Evolutionary conservation across 2,329 filamentous ascomycete species (phyloP).

Genomic region (Furcasterigmium furcatum): DNA sequence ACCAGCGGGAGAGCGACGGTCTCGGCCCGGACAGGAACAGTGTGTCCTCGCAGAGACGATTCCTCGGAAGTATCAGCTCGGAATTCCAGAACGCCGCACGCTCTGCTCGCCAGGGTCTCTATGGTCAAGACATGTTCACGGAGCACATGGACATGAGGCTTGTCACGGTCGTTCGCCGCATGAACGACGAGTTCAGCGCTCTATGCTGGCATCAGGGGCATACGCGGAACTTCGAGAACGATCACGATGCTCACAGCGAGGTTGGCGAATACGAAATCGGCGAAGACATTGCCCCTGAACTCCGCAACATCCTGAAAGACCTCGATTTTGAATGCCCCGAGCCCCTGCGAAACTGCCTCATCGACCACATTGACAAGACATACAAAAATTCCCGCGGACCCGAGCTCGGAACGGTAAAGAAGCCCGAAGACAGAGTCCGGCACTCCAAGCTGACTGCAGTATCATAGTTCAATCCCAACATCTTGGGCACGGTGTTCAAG

Average conservation of each 20-base stretch:
- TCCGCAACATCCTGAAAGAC: not conserved
- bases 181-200: not conserved
- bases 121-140: not conserved
- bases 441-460: not conserved
- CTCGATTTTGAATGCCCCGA: not conserved
- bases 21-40: not conserved
- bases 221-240: not conserved
- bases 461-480: not conserved
- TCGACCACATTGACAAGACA: not conserved
- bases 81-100: not conserved
- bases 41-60: not conserved
- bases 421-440: not conserved
- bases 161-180: not conserved
- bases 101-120: not conserved
- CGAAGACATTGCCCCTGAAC: not conserved
- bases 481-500: slow-evolving; percentile 45
- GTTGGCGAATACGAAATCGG: not conserved
- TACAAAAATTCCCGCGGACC: not conserved
- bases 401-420: slow-evolving; percentile 3
- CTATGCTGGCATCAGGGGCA: not conserved
- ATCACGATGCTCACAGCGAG: not conserved
- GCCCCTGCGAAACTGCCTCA: not conserved
- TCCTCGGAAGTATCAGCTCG: not conserved
- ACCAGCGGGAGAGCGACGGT: not conserved
- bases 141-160: not conserved